Base-by-base conservation (phyloP, 2,329 filamentous ascomycete genomes). In the Pseudogymnoascus sp. region DNA sequence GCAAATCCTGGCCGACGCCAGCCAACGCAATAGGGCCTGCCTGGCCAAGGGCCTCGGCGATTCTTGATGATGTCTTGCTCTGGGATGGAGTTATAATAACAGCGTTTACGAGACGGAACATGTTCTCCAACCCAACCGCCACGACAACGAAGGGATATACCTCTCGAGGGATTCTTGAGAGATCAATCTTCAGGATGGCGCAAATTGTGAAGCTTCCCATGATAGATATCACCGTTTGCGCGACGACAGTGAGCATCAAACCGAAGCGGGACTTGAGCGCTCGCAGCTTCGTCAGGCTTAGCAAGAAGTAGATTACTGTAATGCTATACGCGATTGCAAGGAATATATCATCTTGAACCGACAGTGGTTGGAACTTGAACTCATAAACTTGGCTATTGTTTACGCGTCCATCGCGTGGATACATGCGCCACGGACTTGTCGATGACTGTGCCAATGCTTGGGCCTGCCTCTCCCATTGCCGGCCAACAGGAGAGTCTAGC, bases 161-260 rank as follows among this genome's bases (percentile, higher is more conserved):
- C 61, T 87, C 87, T 65, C 86, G 82, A 2, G 90, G 90, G 60
- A 93, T 88, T 67, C 84, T 85, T 8, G 88, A 89, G 14, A 93
- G 77, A 69, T 93, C 88, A 69, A 93, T 84, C 66, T 88, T 87
- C 66, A 91, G 81, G 53, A 91, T 80, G 36, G 88, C 88, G 71
- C 90, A 93, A 38, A 93, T 80, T 0, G 89, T 91, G 70, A 93
- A 90, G 73, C 89, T 92, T 3, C 89, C 90, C 75, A 90, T 80
- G 69, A 92, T 86, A 14, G 89, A 90, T 36, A 90, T 83, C 2
- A 83, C 77, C 67, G 90, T 87, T 75, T 93, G 89, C 0, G 81
- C 82, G 64, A 88, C 77, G 49, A 91, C 86, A 0, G 89, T 88
- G 28, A 89, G 75, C 59, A 91, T 86, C 61, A 93, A 77, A 34